phyloP scores from a whole-genome alignment of 352 stramenopile species.

The Pythium myriotylum region DNA sequence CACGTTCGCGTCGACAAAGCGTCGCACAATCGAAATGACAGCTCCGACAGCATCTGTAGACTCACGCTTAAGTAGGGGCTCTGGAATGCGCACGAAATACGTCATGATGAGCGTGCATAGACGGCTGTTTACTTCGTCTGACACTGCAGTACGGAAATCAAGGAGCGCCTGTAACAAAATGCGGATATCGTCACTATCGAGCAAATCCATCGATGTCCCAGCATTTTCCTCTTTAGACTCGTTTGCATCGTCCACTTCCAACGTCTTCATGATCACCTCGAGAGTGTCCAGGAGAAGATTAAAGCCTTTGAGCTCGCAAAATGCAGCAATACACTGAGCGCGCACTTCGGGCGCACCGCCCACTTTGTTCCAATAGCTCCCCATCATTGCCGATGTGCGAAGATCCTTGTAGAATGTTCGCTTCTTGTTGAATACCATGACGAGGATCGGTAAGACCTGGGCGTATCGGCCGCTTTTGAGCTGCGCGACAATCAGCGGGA shows the following conservation, averaged over 20 bases:
- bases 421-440: constrained; percentile 90
- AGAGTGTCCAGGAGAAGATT: constrained; percentile 70
- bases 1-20: constrained; percentile 69
- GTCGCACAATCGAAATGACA: constrained; percentile 80
- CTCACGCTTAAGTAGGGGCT: constrained; percentile 86
- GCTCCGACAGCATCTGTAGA: constrained; percentile 77
- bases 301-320: constrained; percentile 85
- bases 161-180: constrained; percentile 81
- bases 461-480: constrained; percentile 70
- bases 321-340: constrained; percentile 79
- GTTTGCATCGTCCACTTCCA: constrained; percentile 39
- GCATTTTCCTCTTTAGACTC: constrained; percentile 36
- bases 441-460: constrained; percentile 66
- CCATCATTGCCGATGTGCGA: constrained; percentile 86
- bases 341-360: constrained; percentile 80
- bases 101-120: constrained; percentile 83
- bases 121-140: constrained; percentile 60
- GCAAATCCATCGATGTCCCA: constrained; percentile 26
- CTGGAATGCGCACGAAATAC: constrained; percentile 78
- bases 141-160: constrained; percentile 68
- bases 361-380: constrained; percentile 90
- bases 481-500: constrained; percentile 72
- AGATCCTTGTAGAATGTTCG: constrained; percentile 90
- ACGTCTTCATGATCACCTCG: constrained; percentile 64
- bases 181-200: constrained; percentile 82